Base-by-base conservation (phyloP, 2,329 filamentous ascomycete species). In the Sclerotinia minor region DNA sequence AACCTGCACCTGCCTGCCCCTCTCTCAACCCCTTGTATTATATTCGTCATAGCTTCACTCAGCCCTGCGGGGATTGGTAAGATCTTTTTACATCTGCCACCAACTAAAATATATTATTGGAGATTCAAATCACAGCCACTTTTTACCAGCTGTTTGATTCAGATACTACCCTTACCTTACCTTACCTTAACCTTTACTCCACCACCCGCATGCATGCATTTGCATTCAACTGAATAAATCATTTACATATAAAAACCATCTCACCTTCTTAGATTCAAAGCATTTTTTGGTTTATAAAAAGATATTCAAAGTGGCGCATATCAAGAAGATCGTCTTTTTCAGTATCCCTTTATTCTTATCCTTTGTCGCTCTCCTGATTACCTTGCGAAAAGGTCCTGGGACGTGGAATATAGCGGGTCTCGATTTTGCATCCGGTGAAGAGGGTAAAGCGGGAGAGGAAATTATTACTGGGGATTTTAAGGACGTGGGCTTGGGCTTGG, bases 241-340 rank as follows among this genome's bases (percentile, higher is more conserved):
- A 45, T 3, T 11, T 21, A 29, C 26, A 65, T 32, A 65, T 29
- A 45, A 47, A 47, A 44, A 35, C 15, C 49, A 55, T 35, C 53
- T n/a, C 38, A 55, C 32, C 54, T 24, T 57, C 29, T 24, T 35
- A 17, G 24, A 5, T 41, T 1, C 38, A 2, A 57, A 38, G 4
- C 24, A 24, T 15, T 35, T 21, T 41, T 13, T 5, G 5, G 11
- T n/a, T n/a, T n/a, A n/a, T n/a, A 54, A n/a, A 15, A n/a, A 35
- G 5, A 65, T 4, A 65, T 50, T 15, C 69, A 75, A 70, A 60
- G 71, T 76, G 72, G 71, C 74, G 65, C 59, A 64, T 24, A 38
- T 70, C 52, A 70, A 61, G 24, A 50, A 63, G 55, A 53, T 72
- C 6, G 6, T 70, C 7, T 65, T 74, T 60, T 72, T 65, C 57